Evolutionary conservation across 441 rosid genomes (phyloP), one percentile per base, ranked within the genome.

Genomic region (Pelargonium exstipulatum): DNA sequence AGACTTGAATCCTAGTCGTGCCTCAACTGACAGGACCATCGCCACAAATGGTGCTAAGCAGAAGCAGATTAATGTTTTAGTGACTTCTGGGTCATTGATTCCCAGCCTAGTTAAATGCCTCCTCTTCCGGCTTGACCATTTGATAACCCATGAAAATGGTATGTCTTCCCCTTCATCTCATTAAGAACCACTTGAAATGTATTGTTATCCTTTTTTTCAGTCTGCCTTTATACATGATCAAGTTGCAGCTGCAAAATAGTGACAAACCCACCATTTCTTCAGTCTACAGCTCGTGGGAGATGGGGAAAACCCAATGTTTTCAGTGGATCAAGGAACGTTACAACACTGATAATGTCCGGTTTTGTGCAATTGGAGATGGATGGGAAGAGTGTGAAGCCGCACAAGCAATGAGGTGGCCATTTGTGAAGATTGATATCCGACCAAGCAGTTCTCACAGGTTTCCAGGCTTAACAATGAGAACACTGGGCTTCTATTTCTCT

Each of bases 301-400:
- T 83, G 62, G 97, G 92, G 71, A 91, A 91, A 81, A 78, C 79
- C 43, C 89, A 88, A 65, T 90, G 96, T 78, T 93, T 90, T 74
- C 78, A 81, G 74, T 83, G 87, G 94, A 86, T 89, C 73, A 83
- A 82, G 62, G 90, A 86, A 42, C 90, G 90, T 17, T 93, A 76
- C 68, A 46, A 70, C 67, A 29, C 69, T 74, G 83, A 74, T 6
- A 84, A 85, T 29, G 74, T 81, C 55, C 84, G 76, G 3, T 90
- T 87, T 73, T 92, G 98, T 62, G 97, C 81, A 22, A 86, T 90
- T 1, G 98, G 97, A 49, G 98, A 88, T 64, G 98, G 95, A 65
- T 92, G 94, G 94, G 94, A 90, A 85, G 98, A 92, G 75, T 81
- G 92, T 66, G 87, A 85, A 71, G 96, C 94, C 7, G 97, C 98